These are phyloP conservation scores for Colletotrichum truncatum DNA, from an alignment of 2,329 filamentous ascomycete species.

Conservation along the genomic window DNA sequence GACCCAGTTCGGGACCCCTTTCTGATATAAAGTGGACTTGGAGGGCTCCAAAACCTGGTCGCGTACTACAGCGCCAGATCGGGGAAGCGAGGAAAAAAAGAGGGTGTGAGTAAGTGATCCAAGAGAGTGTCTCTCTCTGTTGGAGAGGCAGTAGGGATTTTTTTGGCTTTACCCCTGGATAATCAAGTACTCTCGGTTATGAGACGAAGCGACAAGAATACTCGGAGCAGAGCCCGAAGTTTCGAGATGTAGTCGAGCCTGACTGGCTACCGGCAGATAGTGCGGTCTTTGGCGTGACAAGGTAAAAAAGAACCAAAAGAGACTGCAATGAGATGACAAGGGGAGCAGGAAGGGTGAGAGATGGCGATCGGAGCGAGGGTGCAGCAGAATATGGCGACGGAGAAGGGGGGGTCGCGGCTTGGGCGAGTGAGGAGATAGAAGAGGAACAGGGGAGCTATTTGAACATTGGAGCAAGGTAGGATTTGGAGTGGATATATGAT, in stretches of 20 bases:
- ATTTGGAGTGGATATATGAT: conserved; percentile 45
- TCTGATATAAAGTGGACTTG: conserved; percentile 32
- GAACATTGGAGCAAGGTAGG: conserved; percentile 43
- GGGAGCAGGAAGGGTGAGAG: conserved; percentile 29
- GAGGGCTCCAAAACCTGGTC: conserved; percentile 18
- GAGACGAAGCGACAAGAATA: conserved; percentile 24
- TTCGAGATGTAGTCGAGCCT: conserved; percentile 40
- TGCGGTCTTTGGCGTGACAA: conserved; percentile 8
- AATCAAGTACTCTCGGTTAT: conserved; percentile 39
- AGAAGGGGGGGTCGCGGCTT: conserved; percentile 9
- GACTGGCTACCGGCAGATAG: conserved; percentile 11
- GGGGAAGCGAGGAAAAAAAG: conserved; percentile 25
- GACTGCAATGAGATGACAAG: conserved; percentile 27
- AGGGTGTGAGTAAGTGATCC: background rate
- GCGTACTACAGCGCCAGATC: conserved; percentile 32
- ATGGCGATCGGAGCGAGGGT: conserved; percentile 36
- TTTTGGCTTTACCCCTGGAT: conserved; percentile 43
- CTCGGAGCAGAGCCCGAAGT: conserved; percentile 47
- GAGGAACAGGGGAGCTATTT: conserved; percentile 44
- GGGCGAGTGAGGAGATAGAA: conserved; percentile 36
- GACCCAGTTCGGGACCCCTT: conserved; percentile 45
- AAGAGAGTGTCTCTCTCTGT: too few species aligned
- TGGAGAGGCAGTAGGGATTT: too few species aligned
- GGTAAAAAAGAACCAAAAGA: conserved; percentile 15
- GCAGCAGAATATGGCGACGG: conserved; percentile 25